Evolutionary conservation across 192 early-diverging fungal species (phyloP).

Genomic region (Fimicolochytrium jonesii): DNA sequence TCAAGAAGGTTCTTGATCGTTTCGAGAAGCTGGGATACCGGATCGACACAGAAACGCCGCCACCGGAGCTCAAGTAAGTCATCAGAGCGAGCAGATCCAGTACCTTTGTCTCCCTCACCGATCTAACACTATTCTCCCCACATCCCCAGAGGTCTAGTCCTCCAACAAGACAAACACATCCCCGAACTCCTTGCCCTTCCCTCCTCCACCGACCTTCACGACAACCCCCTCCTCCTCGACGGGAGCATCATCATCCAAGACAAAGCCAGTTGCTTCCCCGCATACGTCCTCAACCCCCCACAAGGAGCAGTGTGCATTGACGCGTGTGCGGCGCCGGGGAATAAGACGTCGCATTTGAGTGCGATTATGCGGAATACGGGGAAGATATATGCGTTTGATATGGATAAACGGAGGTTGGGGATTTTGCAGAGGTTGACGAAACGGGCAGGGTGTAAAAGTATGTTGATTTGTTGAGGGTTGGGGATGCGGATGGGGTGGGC

Average conservation of each 20-base stretch:
- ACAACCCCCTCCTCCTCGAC: conserved; percentile 64
- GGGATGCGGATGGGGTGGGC: background rate
- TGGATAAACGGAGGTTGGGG: conserved; percentile 68
- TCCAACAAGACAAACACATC: conserved; percentile 67
- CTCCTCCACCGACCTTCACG: conserved; percentile 83
- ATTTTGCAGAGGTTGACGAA: conserved; percentile 68
- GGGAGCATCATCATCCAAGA: conserved; percentile 90
- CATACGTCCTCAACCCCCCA: conserved; percentile 70
- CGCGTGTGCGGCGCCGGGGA: conserved; percentile 92
- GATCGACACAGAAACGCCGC: conserved; percentile 23
- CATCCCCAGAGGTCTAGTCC: conserved; percentile 25
- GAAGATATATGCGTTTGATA: conserved; percentile 87
- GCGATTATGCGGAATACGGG: conserved; percentile 86
- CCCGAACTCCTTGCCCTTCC: conserved; percentile 82
- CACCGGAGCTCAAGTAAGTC: conserved; percentile 8
- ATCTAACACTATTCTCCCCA: too few relatives aligned
- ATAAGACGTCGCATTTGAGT: conserved; percentile 94
- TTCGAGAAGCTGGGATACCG: conserved; percentile 58
- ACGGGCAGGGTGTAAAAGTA: conserved; percentile 78
- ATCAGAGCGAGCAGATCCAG: background rate
- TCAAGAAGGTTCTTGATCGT: conserved; percentile 61
- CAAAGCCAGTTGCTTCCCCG: conserved; percentile 93
- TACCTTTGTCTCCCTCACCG: too few relatives aligned
- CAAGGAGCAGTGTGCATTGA: conserved; percentile 69
- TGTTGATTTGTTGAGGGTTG: too few relatives aligned